Evolutionary conservation across 2,329 filamentous ascomycete species (phyloP).

Genomic region (Pyrenophora teres): DNA sequence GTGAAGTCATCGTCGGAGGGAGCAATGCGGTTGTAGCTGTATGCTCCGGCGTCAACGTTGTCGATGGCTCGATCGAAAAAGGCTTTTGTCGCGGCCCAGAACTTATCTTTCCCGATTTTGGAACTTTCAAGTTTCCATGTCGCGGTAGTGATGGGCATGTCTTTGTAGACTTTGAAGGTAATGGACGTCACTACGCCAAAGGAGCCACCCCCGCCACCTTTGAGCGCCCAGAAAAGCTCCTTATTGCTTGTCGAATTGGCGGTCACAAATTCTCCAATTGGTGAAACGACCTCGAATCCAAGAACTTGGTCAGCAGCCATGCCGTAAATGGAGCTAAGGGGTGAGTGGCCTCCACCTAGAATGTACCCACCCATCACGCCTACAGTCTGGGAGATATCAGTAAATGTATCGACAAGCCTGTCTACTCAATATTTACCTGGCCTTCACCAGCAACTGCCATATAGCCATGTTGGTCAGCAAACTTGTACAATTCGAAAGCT

Average conservation of each 20-base stretch:
- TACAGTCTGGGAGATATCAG: conserved; percentile 46
- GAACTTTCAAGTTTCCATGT: conserved; percentile 37
- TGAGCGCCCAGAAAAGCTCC: conserved; percentile 25
- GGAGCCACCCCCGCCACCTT: conserved; percentile 26
- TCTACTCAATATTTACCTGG: conserved; percentile 5
- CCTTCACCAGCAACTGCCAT: conserved; percentile 25
- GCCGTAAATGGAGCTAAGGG: conserved; percentile 21
- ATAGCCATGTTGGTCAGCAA: too few relatives aligned
- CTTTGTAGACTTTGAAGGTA: conserved; percentile 32
- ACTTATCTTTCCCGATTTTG: conserved; percentile 35
- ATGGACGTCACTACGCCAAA: conserved; percentile 33
- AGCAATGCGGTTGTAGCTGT: conserved; percentile 15
- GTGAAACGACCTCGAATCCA: conserved; percentile 31
- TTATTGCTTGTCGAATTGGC: conserved; percentile 20
- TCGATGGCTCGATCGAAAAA: conserved; percentile 6
- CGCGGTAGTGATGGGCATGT: conserved; percentile 32
- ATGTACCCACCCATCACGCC: conserved; percentile 52
- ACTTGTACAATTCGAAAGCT: conserved; percentile 32
- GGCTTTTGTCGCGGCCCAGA: conserved; percentile 29
- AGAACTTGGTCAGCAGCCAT: conserved; percentile 34
- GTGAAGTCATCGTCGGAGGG: conserved; percentile 16
- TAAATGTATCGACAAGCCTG: neutral
- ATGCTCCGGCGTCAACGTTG: conserved; percentile 17
- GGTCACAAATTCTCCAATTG: conserved; percentile 26
- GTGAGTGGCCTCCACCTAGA: conserved; percentile 49